A percentile compares a stretch with the other conserved stretches of the same genome.
phyloP scores from a whole-genome alignment of 2,329 filamentous ascomycete species.

The Apiospora kogelbergensis region DNA sequence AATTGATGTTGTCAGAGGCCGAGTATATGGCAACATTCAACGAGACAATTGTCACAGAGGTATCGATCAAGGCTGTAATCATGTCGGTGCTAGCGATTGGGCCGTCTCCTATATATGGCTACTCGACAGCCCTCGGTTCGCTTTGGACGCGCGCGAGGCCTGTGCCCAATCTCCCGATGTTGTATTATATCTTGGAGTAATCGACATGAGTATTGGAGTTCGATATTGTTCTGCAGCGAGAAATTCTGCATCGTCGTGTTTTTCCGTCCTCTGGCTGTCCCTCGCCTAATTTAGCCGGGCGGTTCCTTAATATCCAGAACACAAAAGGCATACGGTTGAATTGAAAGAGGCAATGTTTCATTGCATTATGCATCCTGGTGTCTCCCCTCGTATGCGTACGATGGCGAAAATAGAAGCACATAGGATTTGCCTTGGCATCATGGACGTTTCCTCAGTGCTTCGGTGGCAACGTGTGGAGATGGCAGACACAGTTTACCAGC shows the following conservation, averaged over 20 bases:
- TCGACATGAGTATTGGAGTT: not conserved
- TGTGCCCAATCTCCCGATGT: not conserved
- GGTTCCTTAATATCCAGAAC: slow-evolving; percentile 1
- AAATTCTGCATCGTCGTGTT: not conserved
- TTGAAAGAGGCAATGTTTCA: not conserved
- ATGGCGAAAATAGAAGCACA: not conserved
- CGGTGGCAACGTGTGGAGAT: not conserved
- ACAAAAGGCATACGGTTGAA: not conserved
- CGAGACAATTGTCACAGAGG: not conserved
- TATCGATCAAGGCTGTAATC: not conserved
- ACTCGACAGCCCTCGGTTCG: not conserved
- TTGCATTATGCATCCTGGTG: not conserved
- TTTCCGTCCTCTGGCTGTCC: not conserved
- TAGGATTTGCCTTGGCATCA: not conserved
- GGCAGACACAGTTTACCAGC: not conserved
- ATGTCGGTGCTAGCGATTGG: not conserved
- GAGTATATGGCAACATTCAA: not conserved
- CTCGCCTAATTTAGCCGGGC: not conserved
- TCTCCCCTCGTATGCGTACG: not conserved
- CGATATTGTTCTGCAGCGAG: not conserved
- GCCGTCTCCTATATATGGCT: not conserved
- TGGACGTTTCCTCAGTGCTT: not conserved
- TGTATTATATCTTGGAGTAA: not conserved
- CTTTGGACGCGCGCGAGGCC: too few relatives aligned
- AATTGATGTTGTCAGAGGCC: not conserved